Evolutionary conservation across 2,329 filamentous ascomycete genomes (phyloP).

Genomic region (Hypomyces rosellus): DNA sequence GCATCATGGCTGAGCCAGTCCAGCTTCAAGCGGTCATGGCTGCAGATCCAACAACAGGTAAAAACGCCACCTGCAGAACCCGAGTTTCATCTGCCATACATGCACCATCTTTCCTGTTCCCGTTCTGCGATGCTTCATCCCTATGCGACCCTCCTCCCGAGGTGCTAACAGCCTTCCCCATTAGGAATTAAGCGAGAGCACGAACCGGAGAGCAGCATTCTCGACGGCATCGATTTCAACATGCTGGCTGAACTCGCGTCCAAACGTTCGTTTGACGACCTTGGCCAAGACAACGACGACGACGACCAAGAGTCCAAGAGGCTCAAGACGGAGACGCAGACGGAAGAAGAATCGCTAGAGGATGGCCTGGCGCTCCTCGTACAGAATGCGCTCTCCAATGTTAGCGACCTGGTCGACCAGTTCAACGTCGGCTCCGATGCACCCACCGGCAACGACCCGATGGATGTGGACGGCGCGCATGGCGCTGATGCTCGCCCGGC

Average conservation of each 20-base stretch:
- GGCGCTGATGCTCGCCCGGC: conserved; percentile 24
- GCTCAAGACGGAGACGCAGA: conserved; percentile 25
- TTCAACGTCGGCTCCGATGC: conserved; percentile 21
- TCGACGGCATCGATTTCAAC: conserved; percentile 30
- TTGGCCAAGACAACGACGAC: conserved; percentile 20
- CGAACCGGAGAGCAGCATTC: conserved; percentile 22
- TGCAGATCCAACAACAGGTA: conserved; percentile 31
- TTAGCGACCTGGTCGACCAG: conserved; percentile 30
- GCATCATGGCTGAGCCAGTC: conserved; percentile 37
- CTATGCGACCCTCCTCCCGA: not conserved
- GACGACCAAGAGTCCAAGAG: conserved; percentile 28
- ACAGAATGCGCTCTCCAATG: conserved; percentile 35
- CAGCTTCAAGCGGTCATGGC: conserved; percentile 27
- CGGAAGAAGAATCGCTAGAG: conserved; percentile 26
- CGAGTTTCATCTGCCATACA: too few relatives aligned
- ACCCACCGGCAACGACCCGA: conserved; percentile 23
- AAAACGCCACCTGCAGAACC: conserved; percentile 1
- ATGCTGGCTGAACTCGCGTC: conserved; percentile 29
- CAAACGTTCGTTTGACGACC: conserved; percentile 32
- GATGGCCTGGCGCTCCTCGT: conserved; percentile 33
- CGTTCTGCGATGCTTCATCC: not conserved
- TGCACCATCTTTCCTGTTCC: too few relatives aligned
- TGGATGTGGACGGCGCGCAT: conserved; percentile 27
- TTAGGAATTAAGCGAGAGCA: conserved; percentile 35
- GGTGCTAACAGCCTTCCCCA: not conserved